Conservation (phyloP, 164 flowering plant genomes). For the Macadamia tetraphylla region DNA sequence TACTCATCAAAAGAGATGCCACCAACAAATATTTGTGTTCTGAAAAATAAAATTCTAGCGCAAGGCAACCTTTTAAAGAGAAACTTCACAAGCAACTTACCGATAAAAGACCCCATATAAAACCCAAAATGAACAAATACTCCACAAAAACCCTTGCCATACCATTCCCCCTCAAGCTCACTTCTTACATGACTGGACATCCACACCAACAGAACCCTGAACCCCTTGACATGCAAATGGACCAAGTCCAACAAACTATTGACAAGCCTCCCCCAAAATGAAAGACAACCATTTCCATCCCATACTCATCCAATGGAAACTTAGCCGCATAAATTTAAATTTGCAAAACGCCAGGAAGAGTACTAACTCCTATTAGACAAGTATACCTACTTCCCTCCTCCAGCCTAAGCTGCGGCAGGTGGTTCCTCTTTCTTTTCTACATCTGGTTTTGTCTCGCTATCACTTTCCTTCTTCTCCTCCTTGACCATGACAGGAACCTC, state of each 20-base stretch:
- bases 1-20: too few relatives aligned
- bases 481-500: slow-evolving; percentile 2
- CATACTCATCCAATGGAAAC: not conserved
- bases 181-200: too few relatives aligned
- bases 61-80: too few relatives aligned
- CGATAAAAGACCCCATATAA: too few relatives aligned
- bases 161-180: too few relatives aligned
- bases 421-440: slow-evolving; percentile 15
- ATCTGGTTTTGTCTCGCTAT: slow-evolving; percentile 5
- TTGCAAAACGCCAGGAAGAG: not conserved
- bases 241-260: not conserved
- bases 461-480: slow-evolving; percentile 11
- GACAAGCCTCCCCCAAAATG: not conserved
- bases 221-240: slow-evolving; percentile 3
- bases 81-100: too few relatives aligned
- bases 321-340: too few relatives aligned
- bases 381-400: too few relatives aligned
- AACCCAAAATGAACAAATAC: not conserved
- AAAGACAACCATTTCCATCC: not conserved
- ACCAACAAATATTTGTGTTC: too few relatives aligned
- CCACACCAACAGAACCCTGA: not conserved
- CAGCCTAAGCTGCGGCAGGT: slow-evolving; percentile 1
- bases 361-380: too few relatives aligned
- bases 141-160: not conserved
- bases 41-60: too few relatives aligned